Base-by-base conservation (phyloP, 768 basidiomycete species). In the Strobilomyces dryophilus region DNA sequence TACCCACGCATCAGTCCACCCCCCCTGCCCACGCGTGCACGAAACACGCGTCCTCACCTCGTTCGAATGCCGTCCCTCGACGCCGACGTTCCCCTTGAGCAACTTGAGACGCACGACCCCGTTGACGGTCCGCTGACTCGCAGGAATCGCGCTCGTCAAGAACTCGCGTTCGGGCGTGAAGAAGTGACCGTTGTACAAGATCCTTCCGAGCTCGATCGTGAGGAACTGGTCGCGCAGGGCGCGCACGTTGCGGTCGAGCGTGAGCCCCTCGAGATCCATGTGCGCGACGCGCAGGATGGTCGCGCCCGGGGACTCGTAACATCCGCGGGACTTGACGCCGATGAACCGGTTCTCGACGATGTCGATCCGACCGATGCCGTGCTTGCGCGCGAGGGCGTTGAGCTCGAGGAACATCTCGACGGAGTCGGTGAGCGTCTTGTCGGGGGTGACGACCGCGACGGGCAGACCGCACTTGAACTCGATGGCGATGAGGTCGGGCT, bases 291-390 rank as follows among this genome's bases (percentile, higher is more conserved):
- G 91, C 44, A 99, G 79, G 74, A 98, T 98, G 46, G 95, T 97
- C 21, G 93, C 97, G 6, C 87, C 97, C 15, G 97, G 97, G 2
- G 90, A 88, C 73, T 99, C 97, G 77, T 99, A 99, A 76, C 97
- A 99, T n/a, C 97, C 97, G 31, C 97, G 91, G 45, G 91, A 93
- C 74, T 98, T 99, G 68, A 99, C 97, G 52, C 97, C 97, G 69
- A 98, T 98, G 77, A 97, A 99, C 49, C 97, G 83, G 78, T 99
- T 99, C 77, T 99, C 95, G 66, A 99, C 97, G 64, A 99, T 98
- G 71, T 99, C 97, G 74, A 98, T 89, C 54, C 97, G 84, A 27
- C 97, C 95, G 58, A 99, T 82, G 60, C 95, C 97, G 73, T 99
- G 95, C 68, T 90, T 92, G 59, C 95, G 80, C 34, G 89, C 97